Evolutionary conservation across 176 grass and related monocot species (phyloP), one percentile per base, ranked within the genome.

Genomic region (Oryza glumipatula): DNA sequence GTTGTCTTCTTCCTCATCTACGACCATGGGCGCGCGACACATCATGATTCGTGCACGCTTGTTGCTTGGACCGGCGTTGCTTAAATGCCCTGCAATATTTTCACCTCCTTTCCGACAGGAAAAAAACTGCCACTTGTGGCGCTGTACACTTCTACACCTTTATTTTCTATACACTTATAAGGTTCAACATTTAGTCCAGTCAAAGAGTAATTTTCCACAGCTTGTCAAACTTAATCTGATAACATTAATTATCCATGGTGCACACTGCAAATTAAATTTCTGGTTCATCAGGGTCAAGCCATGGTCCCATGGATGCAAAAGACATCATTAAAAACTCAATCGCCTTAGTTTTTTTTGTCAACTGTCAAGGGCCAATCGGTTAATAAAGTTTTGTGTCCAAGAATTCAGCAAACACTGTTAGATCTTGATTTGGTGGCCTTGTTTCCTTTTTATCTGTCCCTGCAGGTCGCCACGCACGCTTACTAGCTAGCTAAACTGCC

Each of bases 151-250:
- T 3, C 56, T 43, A 44, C 5, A 43, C 17, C 22, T 6, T 41
- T 43, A 35, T 70, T 9, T 41, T 45, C 0, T 14, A 13, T 17
- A 30, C 54, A 58, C 54, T 21, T 58, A 9, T 61, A 3, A 63
- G 9, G 17, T 33, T 82, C 78, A 76, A 70, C 78, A 1, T 1
- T 87, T 87, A 76, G 85, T 82, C 85, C 14, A 49, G 43, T 9
- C 4, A 1, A 17, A 52, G 48, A 28, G 22, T 38, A 43, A 36
- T 4, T 36, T 87, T 87, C 72, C 72, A 82, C 23, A 15, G 1
- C 13, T 10, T 28, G 71, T 76, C 85, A 82, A 87, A 87, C 22
- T n/a, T 13, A 9, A 6, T 4, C 23, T 8, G 9, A 11, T 41
- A 41, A 41, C 7, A 8, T 41, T 41, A 41, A 17, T 78, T 78